Evolutionary conservation across 257 asterid species (phyloP).

Genomic region (Oldenlandia corymbosa): DNA sequence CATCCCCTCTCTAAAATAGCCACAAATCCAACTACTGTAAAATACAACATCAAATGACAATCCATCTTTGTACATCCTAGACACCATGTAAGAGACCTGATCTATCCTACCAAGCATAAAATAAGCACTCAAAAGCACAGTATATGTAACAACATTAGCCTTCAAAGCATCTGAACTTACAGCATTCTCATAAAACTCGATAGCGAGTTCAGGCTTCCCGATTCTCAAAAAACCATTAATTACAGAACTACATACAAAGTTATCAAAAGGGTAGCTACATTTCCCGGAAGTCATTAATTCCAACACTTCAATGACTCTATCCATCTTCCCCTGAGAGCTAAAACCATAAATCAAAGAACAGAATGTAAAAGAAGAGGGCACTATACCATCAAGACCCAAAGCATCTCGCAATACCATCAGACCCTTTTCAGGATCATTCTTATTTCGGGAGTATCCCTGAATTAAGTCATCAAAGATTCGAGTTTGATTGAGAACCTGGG

Average conservation of each 20-base stretch:
- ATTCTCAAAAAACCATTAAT: constrained; percentile 61
- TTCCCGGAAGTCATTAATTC: constrained; percentile 48
- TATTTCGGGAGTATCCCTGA: constrained; percentile 43
- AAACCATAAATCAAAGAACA: constrained; percentile 42
- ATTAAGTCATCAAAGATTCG: constrained; percentile 47
- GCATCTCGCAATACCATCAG: constrained; percentile 37
- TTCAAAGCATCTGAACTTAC: constrained; percentile 40
- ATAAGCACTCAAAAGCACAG: constrained; percentile 60
- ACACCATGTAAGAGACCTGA: constrained; percentile 45
- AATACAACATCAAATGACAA: constrained; percentile 56
- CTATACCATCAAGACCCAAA: constrained; percentile 23
- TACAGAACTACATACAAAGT: constrained; percentile 71
- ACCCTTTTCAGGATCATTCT: constrained; percentile 54
- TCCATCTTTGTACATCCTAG: constrained; percentile 43
- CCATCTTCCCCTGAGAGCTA: constrained; percentile 51
- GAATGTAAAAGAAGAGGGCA: constrained; percentile 65
- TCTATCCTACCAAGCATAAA: constrained; percentile 43
- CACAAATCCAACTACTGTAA: constrained; percentile 67
- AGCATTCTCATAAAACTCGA: constrained; percentile 65
- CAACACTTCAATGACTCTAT: constrained; percentile 56
- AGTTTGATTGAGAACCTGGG: constrained; percentile 26
- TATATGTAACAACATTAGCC: constrained; percentile 55
- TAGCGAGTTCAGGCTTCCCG: constrained; percentile 70
- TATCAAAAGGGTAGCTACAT: constrained; percentile 51
- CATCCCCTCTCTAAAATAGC: constrained; percentile 49